Conservation (phyloP, 2,329 filamentous ascomycete species). For the Zymoseptoria crescenta region DNA sequence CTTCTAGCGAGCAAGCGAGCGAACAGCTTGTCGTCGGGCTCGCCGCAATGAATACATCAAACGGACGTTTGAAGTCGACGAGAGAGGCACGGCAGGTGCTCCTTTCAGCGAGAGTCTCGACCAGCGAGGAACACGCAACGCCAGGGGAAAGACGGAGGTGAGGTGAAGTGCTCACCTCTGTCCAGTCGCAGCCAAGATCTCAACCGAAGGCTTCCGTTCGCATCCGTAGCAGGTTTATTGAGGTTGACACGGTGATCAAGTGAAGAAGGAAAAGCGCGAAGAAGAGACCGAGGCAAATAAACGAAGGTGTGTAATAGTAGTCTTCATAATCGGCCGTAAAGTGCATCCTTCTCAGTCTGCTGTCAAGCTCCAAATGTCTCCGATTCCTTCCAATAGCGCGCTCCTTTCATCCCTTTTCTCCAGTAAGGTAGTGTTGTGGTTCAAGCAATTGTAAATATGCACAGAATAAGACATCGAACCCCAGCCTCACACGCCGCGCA, state of each 20-base stretch:
- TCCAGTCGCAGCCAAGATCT: too few relatives aligned
- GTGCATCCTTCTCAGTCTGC: constrained; percentile 1
- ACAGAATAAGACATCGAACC: constrained; percentile 1
- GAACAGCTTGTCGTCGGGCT: too few relatives aligned
- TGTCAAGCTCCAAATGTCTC: neutral
- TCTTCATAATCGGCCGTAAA: constrained; percentile 8
- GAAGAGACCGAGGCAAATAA: neutral
- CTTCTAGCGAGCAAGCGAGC: too few relatives aligned
- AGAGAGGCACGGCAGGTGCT: too few relatives aligned
- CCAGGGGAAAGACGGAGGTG: too few relatives aligned
- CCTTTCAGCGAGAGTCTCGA: too few relatives aligned
- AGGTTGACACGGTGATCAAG: neutral
- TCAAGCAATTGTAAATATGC: constrained; percentile 2
- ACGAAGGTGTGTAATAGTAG: constrained; percentile 1
- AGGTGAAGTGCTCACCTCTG: too few relatives aligned
- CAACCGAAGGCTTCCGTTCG: too few relatives aligned
- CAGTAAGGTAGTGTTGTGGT: neutral
- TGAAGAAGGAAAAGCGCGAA: neutral
- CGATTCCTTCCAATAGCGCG: neutral
- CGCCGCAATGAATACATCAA: too few relatives aligned
- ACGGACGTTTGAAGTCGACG: too few relatives aligned
- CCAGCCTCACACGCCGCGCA: neutral
- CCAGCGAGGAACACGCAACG: too few relatives aligned
- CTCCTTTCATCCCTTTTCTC: neutral
- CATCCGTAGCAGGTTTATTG: too few relatives aligned